A percentile compares a stretch with the other conserved stretches of the same genome.
These are phyloP conservation scores for Blastocystis sp. DNA, from an alignment of 352 stramenopile species.

Conservation along the genomic window DNA sequence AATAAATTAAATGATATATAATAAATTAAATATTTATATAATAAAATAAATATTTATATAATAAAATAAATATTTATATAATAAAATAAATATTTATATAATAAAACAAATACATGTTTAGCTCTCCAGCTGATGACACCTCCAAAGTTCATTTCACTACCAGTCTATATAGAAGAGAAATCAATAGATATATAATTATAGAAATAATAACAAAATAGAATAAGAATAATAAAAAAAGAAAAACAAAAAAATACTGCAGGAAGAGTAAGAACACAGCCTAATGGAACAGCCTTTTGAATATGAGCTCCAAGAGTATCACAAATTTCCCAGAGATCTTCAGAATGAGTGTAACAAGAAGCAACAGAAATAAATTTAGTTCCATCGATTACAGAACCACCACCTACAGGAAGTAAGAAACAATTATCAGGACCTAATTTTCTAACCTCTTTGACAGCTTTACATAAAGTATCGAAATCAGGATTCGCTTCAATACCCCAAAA, in stretches of 20 bases:
- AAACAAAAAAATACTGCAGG: not conserved
- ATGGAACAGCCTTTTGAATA: not conserved
- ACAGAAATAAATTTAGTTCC: constrained; percentile 17
- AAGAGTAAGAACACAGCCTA: constrained; percentile 19
- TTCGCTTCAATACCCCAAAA: constrained; percentile 32
- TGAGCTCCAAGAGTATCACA: not conserved
- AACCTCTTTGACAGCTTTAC: constrained; percentile 10
- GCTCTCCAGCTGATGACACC: constrained; percentile 36
- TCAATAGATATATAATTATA: too few species aligned
- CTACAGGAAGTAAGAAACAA: constrained; percentile 15
- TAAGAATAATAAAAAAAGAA: too few species aligned
- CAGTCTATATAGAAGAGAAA: too few species aligned
- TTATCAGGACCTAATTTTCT: not conserved
- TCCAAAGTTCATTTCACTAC: constrained; percentile 25
- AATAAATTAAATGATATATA: too few species aligned
- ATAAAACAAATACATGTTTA: too few species aligned
- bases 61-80: too few species aligned
- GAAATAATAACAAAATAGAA: too few species aligned
- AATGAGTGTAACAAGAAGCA: constrained; percentile 1
- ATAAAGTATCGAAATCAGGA: constrained; percentile 33
- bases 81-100: too few species aligned
- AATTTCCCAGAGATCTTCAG: not conserved
- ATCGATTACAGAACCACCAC: constrained; percentile 21
- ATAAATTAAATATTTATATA: too few species aligned
- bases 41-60: too few species aligned